Base-by-base conservation (phyloP, 306 rosid genomes). In the Bauhinia variegata region DNA sequence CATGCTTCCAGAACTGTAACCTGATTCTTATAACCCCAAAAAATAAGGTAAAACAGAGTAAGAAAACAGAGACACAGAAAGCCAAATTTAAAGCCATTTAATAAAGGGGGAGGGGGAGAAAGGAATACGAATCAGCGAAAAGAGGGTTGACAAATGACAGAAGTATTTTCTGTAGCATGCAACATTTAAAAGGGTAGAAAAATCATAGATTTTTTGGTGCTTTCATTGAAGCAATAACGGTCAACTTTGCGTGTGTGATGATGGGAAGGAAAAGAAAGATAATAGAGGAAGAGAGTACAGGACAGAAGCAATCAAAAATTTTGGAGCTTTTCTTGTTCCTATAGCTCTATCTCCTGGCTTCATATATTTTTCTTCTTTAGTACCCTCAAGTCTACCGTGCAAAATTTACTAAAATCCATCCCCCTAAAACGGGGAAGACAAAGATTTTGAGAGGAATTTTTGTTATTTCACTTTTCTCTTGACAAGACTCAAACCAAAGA, bases 401-500 rank as follows among this genome's bases (percentile, higher is more conserved):
- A 68, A 76, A 44, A 43, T 15, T 44, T 7, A 33, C 73, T 47
- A 70, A 68, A 74, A 64, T 10, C 65, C 79, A 14, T 32, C 75
- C 31, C 72, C 78, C 64, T 33, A 67, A 80, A 74, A 48, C 76
- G 47, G 66, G n/a, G 77, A 61, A 70, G 72, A 65, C 70, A 63
- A 2, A 50, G 74, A 60, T 38, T 75, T 79, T 55, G 7, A 14
- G 19, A 62, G 2, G 32, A 53, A 16, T 34, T 39, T 28, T 5
- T 30, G n/a, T 55, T 17, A 6, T 38, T 46, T 67, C 23, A n/a
- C 61, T 31, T 60, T 57, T 70, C 63, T 16, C 34, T 67, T 70
- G 92, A 89, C 83, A 87, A 80, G 95, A 92, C 89, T 82, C 67
- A 39, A 32, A 47, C 37, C 59, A 61, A 60, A 71, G 77, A 75